phyloP scores from a whole-genome alignment of 305 asterid genomes.

The Fraxinus paxiana region DNA sequence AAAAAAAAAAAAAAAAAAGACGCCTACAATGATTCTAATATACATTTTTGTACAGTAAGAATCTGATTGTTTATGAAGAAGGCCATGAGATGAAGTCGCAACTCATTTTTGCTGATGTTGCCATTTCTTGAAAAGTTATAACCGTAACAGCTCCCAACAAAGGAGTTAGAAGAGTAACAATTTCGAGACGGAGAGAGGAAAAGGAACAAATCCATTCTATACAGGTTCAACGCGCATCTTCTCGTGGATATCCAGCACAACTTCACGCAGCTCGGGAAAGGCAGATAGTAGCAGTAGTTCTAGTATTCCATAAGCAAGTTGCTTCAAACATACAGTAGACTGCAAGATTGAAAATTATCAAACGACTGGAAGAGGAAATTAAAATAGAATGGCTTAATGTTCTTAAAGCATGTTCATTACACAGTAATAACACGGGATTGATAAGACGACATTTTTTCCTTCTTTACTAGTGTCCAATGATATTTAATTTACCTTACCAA shows the following conservation, averaged over 20 bases:
- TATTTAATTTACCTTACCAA: neutral
- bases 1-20: neutral
- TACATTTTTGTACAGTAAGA: neutral
- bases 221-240: constrained; percentile 40
- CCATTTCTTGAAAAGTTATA: neutral
- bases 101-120: neutral
- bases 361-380: neutral
- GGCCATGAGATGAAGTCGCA: neutral
- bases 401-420: neutral
- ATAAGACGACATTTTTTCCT: neutral
- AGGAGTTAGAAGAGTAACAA: neutral
- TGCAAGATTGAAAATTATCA: constrained; percentile 29
- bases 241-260: constrained; percentile 66
- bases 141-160: neutral
- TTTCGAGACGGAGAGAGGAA: neutral
- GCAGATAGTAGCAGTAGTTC: constrained; percentile 71
- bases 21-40: neutral
- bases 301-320: constrained; percentile 82
- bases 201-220: constrained; percentile 25
- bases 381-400: neutral
- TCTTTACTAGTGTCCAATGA: neutral
- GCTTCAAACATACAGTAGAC: constrained; percentile 89
- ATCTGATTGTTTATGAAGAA: neutral
- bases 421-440: neutral
- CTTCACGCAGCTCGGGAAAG: constrained; percentile 73